Evolutionary conservation across 148 eudicot species (phyloP), one percentile per base, ranked within the genome.

Genomic region (Cornus suecica): DNA sequence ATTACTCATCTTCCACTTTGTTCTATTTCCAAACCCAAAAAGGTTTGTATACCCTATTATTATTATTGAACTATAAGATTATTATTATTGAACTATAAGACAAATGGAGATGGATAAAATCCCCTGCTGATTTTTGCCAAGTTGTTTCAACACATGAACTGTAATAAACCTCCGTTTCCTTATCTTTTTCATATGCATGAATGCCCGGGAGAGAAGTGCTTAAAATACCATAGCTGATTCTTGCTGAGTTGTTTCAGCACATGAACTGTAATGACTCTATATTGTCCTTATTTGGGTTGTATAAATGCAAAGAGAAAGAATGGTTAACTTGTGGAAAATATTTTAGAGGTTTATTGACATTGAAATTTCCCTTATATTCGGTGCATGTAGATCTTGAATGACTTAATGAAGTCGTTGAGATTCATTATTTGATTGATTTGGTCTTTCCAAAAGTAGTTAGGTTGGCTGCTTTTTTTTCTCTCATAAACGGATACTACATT

Each of bases 11-110:
- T 92, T 67, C 97, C 97, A 62, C 97, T 92, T 63, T 86, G 87
- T 85, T 92, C 97, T 48, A 92, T 92, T 74, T 87, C 94, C 10
- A 87, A 87, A 83, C 97, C 97, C 26, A 90, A 90, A 77, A 92
- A 88, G 97, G 94, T 92, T 28, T 32, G n/a, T 71, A 20, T 16
- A 42, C 13, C 61, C 28, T 45, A 8, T 45, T 27, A 48, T 3
- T 52, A 51, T 26, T 65, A 7, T 6, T 11, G n/a, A n/a, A n/a
- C n/a, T n/a, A n/a, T n/a, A n/a, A n/a, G n/a, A n/a, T n/a, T 26
- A 77, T 16, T 14, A 14, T 22, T 20, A 52, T 14, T 2, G 13
- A 27, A 48, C 42, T 27, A 26, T 27, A 26, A n/a, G 41, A 20
- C 22, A 7, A 32, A 72, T 18, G 24, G 7, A 32, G 10, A 18